Evolutionary conservation across 2,329 filamentous ascomycete species (phyloP).

Genomic region (Epichloe baconii): DNA sequence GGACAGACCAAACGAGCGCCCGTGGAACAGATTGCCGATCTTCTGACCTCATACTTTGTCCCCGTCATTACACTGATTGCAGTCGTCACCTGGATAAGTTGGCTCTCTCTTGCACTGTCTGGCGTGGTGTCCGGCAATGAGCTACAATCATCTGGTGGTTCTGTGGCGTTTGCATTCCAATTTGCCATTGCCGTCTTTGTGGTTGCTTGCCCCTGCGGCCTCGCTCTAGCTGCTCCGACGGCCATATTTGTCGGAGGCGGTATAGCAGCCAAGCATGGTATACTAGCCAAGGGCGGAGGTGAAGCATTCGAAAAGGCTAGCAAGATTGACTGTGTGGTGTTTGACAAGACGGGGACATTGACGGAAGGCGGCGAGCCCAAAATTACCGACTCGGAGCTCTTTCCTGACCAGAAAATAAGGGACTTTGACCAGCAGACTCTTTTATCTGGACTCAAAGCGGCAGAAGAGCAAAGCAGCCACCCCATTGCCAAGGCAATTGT

Average conservation of each 20-base stretch:
- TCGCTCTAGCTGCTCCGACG: conserved; percentile 75
- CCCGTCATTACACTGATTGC: conserved; percentile 58
- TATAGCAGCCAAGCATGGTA: conserved; percentile 65
- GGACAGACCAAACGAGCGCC: conserved; percentile 65
- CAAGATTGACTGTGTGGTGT: conserved; percentile 63
- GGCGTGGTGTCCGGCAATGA: conserved; percentile 44
- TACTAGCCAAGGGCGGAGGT: conserved; percentile 72
- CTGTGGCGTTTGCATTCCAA: conserved; percentile 61
- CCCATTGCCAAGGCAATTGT: conserved; percentile 61
- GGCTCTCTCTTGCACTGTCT: conserved; percentile 51
- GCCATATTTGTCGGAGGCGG: conserved; percentile 75
- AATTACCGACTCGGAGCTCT: conserved; percentile 43
- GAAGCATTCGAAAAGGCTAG: conserved; percentile 80
- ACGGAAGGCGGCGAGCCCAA: conserved; percentile 60
- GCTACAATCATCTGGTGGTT: conserved; percentile 46
- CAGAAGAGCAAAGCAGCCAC: conserved; percentile 63
- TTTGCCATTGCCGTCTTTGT: conserved; percentile 83
- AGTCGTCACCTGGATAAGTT: conserved; percentile 57
- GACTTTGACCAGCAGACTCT: conserved; percentile 19
- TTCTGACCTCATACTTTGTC: conserved; percentile 64
- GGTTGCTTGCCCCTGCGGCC: conserved; percentile 72
- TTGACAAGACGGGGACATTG: conserved; percentile 80
- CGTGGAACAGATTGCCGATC: conserved; percentile 61
- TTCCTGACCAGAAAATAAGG: conserved; percentile 16
- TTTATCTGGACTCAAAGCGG: conserved; percentile 40